Evolutionary conservation across 2,329 filamentous ascomycete species (phyloP).

Genomic region (Aotearoamyces nothofagi): DNA sequence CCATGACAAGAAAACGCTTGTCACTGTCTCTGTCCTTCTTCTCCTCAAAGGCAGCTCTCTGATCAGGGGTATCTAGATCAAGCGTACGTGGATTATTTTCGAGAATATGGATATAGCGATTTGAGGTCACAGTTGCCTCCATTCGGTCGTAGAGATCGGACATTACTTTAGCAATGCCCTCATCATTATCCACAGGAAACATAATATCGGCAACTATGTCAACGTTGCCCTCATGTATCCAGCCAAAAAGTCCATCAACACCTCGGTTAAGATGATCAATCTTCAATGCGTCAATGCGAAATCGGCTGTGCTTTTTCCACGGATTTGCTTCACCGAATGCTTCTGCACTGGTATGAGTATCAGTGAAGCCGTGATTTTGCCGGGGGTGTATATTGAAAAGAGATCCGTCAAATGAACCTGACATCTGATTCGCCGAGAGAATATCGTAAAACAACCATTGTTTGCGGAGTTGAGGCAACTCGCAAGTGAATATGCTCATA

Average conservation of each 20-base stretch:
- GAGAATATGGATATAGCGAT: conserved; percentile 46
- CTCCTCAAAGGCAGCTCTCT: conserved; percentile 11
- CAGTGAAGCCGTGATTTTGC: conserved; percentile 69
- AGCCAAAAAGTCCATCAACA: conserved; percentile 85
- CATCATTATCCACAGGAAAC: conserved; percentile 77
- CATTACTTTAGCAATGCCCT: conserved; percentile 85
- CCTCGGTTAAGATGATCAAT: conserved; percentile 94
- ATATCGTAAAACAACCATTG: conserved; percentile 99
- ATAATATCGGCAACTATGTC: conserved; percentile 94
- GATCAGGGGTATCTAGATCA: conserved; percentile 14
- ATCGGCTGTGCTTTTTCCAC: conserved; percentile 92
- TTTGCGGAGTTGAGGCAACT: conserved; percentile 81
- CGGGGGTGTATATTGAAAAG: conserved; percentile 94
- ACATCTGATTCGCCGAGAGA: conserved; percentile 88
- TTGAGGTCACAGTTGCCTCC: conserved; percentile 78
- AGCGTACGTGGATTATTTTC: conserved; percentile 27
- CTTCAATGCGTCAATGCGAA: conserved; percentile 83
- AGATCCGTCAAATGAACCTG: conserved; percentile 86
- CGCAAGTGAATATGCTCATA: conserved; percentile 90
- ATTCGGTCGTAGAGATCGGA: conserved; percentile 94
- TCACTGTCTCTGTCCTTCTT: conserved; percentile 28
- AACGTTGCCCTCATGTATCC: conserved; percentile 95
- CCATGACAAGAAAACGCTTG: conserved; percentile 77
- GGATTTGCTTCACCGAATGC: conserved; percentile 46
- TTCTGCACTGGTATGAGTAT: conserved; percentile 38